Evolutionary conservation across 129 eudicot species (phyloP).

Genomic region (Solidago caesia): DNA sequence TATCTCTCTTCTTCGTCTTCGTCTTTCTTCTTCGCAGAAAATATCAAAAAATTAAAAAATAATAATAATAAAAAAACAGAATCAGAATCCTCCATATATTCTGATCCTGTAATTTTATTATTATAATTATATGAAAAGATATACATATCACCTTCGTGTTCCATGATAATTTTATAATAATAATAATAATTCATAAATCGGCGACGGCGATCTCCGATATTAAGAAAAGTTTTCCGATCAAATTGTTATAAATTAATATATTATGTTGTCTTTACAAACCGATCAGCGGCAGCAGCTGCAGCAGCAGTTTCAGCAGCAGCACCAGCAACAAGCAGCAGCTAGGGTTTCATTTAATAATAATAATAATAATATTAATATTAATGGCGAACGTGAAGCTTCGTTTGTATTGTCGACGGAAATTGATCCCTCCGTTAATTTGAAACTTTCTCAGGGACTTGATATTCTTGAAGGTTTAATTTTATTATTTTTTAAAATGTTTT

Average conservation of each 20-base stretch:
- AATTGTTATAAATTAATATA: background rate
- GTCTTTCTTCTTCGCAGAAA: constrained; percentile 23
- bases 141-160: constrained; percentile 37
- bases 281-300: constrained; percentile 50
- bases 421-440: constrained; percentile 33
- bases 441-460: constrained; percentile 35
- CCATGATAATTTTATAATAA: constrained; percentile 33
- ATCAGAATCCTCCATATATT: background rate
- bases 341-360: constrained; percentile 62
- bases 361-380: constrained; percentile 25
- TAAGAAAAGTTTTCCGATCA: background rate
- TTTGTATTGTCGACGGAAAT: constrained; percentile 42
- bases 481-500: background rate
- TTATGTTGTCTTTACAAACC: constrained; percentile 71
- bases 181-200: constrained; percentile 6
- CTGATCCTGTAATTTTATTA: constrained; percentile 11
- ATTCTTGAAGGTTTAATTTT: constrained; percentile 56
- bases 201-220: constrained; percentile 28
- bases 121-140: constrained; percentile 31
- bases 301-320: constrained; percentile 40
- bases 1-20: constrained; percentile 24
- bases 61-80: constrained; percentile 19
- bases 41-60: constrained; percentile 29
- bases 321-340: constrained; percentile 17
- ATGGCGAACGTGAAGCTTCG: constrained; percentile 41